phyloP scores from a whole-genome alignment of 2,329 filamentous ascomycete genomes.

The Talaromyces atroroseus region DNA sequence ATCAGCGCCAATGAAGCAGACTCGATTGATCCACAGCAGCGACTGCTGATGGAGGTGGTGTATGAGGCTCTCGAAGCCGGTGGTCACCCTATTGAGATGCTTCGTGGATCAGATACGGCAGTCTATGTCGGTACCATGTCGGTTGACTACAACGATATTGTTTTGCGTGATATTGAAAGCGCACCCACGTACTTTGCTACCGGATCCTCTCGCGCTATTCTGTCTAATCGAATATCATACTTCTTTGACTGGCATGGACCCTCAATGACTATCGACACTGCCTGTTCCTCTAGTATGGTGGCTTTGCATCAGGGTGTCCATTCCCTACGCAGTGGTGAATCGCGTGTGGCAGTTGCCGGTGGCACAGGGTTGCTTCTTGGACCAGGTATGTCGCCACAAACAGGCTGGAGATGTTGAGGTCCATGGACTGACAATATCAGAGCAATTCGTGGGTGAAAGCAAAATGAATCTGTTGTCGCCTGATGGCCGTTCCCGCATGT shows the following conservation, averaged over 20 bases:
- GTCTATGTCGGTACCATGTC: constrained; percentile 23
- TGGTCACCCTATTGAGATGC: constrained; percentile 18
- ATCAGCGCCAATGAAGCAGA: constrained; percentile 7
- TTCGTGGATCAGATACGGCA: constrained; percentile 19
- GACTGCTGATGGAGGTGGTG: constrained; percentile 20
- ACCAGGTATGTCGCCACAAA: constrained; percentile 21
- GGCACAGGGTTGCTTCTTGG: constrained; percentile 23
- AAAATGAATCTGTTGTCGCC: constrained; percentile 48
- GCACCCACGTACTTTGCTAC: constrained; percentile 18
- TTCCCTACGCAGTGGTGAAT: constrained; percentile 24
- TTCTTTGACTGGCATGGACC: constrained; percentile 38
- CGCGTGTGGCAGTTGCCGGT: constrained; percentile 19
- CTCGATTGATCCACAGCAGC: constrained; percentile 10
- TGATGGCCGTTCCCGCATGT: constrained; percentile 48
- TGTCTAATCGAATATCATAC: constrained; percentile 37
- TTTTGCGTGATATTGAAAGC: constrained; percentile 13
- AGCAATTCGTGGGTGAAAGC: constrained; percentile 17
- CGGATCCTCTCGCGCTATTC: constrained; percentile 30
- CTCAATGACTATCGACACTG: constrained; percentile 43
- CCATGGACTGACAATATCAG: too few relatives aligned
- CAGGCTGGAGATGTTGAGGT: too few relatives aligned
- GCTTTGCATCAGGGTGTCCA: constrained; percentile 31
- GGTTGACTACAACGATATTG: constrained; percentile 20
- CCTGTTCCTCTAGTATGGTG: constrained; percentile 40
- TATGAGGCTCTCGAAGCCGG: constrained; percentile 34